A percentile compares a stretch with the other conserved stretches of the same genome.
These are phyloP conservation scores for Boletus pseudopeckii DNA, from an alignment of 768 basidiomycete genomes.

Conservation along the genomic window DNA sequence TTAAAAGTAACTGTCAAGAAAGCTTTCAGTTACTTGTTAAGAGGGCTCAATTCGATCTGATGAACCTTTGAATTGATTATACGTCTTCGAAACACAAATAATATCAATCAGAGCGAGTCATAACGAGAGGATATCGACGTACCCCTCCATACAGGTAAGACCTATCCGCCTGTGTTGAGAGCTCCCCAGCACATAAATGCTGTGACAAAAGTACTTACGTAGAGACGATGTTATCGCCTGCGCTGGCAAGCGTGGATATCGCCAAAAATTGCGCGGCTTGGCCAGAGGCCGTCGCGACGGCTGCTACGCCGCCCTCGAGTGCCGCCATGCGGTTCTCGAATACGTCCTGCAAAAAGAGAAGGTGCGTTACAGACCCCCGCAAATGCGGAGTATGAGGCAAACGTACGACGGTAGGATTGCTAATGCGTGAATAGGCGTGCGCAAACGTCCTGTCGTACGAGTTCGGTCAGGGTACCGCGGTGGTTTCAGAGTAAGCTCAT, in stretches of 20 bases:
- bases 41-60: not conserved
- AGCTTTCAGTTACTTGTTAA: not conserved
- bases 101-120: not conserved
- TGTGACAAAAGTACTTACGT: constrained; percentile 52
- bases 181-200: not conserved
- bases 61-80: constrained; percentile 20
- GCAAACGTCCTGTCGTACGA: constrained; percentile 1
- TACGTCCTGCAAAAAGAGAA: constrained; percentile 46
- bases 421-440: constrained; percentile 18
- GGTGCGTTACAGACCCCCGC: not conserved
- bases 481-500: not conserved
- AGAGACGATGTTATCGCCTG: constrained; percentile 78
- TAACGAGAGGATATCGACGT: not conserved
- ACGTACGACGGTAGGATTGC: constrained; percentile 22
- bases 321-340: constrained; percentile 79
- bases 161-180: not conserved
- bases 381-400: not conserved
- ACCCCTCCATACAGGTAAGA: constrained; percentile 22
- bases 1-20: constrained; percentile 17
- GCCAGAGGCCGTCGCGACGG: constrained; percentile 70
- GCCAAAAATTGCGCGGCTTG: constrained; percentile 78
- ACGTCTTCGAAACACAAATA: constrained; percentile 7
- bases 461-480: not conserved
- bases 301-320: constrained; percentile 76
- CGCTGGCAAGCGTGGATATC: constrained; percentile 53